Conservation (phyloP, 257 asterid species). For the Craterostigma plantagineum region DNA sequence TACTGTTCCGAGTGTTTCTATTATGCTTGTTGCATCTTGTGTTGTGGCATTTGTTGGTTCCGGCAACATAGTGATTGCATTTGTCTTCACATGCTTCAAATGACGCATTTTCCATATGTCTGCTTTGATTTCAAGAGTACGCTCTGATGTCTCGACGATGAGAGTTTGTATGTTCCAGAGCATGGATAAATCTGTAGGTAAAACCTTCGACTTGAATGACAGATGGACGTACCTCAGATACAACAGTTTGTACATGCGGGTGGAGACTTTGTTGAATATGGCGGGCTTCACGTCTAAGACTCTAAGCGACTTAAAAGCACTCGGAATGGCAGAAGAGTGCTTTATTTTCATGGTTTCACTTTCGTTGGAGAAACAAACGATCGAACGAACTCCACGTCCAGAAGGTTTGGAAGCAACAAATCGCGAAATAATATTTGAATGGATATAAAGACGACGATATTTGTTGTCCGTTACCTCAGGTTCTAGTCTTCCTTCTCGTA, state of each 20-base stretch:
- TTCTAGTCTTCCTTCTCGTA: constrained; percentile 1
- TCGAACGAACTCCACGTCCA: constrained; percentile 16
- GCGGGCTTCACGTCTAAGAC: constrained; percentile 15
- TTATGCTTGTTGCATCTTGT: no score
- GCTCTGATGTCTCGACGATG: neutral
- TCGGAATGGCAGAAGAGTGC: constrained; percentile 6
- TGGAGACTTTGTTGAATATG: constrained; percentile 9
- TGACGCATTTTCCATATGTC: no score
- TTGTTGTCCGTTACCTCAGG: neutral
- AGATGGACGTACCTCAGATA: neutral
- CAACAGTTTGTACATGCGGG: neutral
- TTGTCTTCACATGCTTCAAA: no score
- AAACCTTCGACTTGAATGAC: neutral
- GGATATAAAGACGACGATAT: constrained; percentile 13
- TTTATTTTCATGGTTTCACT: constrained; percentile 9
- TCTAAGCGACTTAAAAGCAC: constrained; percentile 14
- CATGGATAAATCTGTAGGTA: neutral
- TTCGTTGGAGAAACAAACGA: constrained; percentile 10
- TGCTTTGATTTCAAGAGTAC: no score
- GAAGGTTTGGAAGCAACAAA: constrained; percentile 9
- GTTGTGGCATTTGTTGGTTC: no score
- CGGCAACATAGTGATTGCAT: no score
- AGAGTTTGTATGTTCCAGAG: constrained; percentile 3
- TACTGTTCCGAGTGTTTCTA: no score
- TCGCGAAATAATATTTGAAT: constrained; percentile 4